Conservation (phyloP, 179 eudicot species). For the Beta corolliflora region DNA sequence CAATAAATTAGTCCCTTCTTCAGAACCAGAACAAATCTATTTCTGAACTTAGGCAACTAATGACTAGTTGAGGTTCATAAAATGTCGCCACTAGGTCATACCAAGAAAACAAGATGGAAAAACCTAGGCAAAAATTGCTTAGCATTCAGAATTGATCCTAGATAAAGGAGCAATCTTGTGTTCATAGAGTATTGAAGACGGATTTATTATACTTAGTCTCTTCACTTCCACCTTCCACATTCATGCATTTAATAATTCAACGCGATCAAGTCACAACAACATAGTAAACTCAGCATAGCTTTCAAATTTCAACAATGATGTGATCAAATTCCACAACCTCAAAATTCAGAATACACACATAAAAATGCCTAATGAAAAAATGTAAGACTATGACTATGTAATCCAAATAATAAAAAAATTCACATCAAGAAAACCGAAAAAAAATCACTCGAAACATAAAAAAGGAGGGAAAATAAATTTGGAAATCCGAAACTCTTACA, state of each 20-base stretch:
- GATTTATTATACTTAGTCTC: not conserved
- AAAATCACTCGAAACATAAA: not conserved
- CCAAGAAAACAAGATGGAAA: not conserved
- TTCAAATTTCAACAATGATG: not conserved
- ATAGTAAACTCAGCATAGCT: not conserved
- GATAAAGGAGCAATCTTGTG: slow-evolving; percentile 8
- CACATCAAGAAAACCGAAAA: not conserved
- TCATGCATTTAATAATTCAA: not conserved
- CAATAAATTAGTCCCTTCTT: not conserved
- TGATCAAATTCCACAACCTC: not conserved
- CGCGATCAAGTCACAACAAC: not conserved
- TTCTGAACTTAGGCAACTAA: not conserved
- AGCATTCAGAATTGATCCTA: not conserved
- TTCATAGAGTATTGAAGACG: not conserved
- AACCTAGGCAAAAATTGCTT: not conserved
- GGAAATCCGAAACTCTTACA: slow-evolving; percentile 40
- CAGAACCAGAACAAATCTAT: not conserved
- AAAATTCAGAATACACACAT: not conserved
- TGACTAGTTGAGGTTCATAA: no score
- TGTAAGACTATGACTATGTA: no score
- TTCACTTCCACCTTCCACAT: not conserved
- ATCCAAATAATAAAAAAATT: no score
- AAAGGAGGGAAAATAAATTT: slow-evolving; percentile 9
- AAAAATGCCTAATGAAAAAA: not conserved
- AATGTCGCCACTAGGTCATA: not conserved